These are phyloP conservation scores for Penicillium sp. DNA, from an alignment of 2,329 filamentous ascomycete species.

Conservation along the genomic window DNA sequence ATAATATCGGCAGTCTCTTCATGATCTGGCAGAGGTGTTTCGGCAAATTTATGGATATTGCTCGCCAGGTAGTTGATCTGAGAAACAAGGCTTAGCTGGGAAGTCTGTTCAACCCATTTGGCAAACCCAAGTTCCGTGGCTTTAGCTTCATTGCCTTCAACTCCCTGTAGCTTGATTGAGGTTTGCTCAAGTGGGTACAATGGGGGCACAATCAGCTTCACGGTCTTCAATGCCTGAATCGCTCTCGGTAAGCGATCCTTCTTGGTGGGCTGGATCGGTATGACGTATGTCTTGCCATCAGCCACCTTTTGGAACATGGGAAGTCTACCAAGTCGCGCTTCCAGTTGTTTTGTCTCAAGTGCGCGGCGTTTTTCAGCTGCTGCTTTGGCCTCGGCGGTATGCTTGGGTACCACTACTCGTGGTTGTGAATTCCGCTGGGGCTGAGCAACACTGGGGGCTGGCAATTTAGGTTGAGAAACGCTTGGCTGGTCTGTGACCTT, in stretches of 20 bases:
- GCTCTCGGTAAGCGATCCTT: conserved; percentile 61
- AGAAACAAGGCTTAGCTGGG: conserved; percentile 67
- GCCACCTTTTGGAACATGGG: conserved; percentile 67
- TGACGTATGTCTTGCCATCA: conserved; percentile 69
- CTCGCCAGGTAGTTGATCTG: conserved; percentile 74
- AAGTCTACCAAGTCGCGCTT: conserved; percentile 71
- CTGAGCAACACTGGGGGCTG: not conserved
- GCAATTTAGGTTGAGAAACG: not conserved
- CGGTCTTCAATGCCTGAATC: conserved; percentile 63
- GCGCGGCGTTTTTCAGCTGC: conserved; percentile 66
- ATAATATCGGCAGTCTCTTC: conserved; percentile 11
- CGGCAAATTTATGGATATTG: conserved; percentile 69
- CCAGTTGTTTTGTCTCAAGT: conserved; percentile 70
- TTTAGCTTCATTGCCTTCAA: conserved; percentile 61
- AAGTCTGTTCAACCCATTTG: conserved; percentile 58
- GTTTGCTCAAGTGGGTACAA: conserved; percentile 72
- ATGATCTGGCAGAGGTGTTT: conserved; percentile 47
- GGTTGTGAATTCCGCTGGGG: not conserved
- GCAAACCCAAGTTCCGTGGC: conserved; percentile 67
- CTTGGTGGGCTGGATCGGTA: conserved; percentile 69
- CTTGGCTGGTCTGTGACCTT: not conserved
- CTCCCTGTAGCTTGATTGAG: conserved; percentile 66
- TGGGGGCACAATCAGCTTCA: conserved; percentile 69
- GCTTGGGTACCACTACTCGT: conserved; percentile 49
- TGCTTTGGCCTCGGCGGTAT: conserved; percentile 61